Percentiles rank a stretch among this genome's conserved stretches.
Conservation (phyloP, 2,329 filamentous ascomycete genomes). For the Colletotrichum sp. region DNA sequence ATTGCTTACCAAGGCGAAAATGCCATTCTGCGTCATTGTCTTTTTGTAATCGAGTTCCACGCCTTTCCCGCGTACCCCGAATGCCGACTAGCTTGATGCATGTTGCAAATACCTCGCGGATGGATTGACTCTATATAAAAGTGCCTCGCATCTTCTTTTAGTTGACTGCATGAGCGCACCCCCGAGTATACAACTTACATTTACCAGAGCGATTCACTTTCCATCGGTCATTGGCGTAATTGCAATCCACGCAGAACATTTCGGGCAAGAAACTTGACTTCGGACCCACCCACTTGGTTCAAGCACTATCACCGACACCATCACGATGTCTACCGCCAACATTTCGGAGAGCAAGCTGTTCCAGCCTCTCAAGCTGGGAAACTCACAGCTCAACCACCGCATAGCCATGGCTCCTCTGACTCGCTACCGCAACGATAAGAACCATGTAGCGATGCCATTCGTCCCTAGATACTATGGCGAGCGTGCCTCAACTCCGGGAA, state of each 20-base stretch:
- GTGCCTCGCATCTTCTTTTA: background rate
- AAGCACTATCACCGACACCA: background rate
- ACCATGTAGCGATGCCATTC: conserved; percentile 22
- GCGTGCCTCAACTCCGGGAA: conserved; percentile 50
- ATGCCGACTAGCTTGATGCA: background rate
- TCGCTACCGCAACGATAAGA: conserved; percentile 8
- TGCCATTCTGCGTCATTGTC: background rate
- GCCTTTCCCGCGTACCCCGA: background rate
- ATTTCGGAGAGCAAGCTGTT: conserved; percentile 5
- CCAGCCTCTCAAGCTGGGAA: conserved; percentile 7
- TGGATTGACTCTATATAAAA: background rate
- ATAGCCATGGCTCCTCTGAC: conserved; percentile 16
- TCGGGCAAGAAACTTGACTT: background rate
- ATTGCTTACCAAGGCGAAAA: background rate
- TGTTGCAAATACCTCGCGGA: background rate
- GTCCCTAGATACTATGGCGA: conserved; percentile 31
- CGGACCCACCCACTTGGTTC: background rate
- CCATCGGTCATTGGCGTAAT: background rate
- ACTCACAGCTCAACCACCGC: conserved; percentile 5
- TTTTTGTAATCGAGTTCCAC: background rate
- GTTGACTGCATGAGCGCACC: background rate
- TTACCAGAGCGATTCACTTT: background rate
- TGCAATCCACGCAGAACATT: background rate
- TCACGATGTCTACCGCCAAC: background rate
- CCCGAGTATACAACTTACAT: background rate